These are phyloP conservation scores for Euphorbia tirucalli DNA, from an alignment of 345 rosid genomes.

Conservation along the genomic window DNA sequence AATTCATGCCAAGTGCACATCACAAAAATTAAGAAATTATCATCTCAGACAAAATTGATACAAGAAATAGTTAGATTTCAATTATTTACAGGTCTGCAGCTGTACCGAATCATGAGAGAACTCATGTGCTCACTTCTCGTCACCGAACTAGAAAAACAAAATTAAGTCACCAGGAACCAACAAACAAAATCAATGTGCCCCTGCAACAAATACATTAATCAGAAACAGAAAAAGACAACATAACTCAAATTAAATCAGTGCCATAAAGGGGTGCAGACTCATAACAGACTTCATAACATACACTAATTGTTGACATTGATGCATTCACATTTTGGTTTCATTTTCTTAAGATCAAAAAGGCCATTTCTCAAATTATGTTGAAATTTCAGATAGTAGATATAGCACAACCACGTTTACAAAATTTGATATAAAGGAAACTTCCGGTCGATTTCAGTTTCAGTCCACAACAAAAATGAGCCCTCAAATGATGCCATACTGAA, in stretches of 20 bases:
- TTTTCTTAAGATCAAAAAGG: background rate
- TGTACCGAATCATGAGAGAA: constrained; percentile 10
- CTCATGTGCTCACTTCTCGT: constrained; percentile 4
- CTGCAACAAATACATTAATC: constrained; percentile 24
- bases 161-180: background rate
- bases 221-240: constrained; percentile 5
- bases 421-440: background rate
- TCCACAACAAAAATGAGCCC: background rate
- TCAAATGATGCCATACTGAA: background rate
- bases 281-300: background rate
- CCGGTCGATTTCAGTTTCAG: background rate
- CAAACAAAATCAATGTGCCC: constrained; percentile 21
- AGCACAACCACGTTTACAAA: background rate
- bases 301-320: background rate
- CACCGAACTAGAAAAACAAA: constrained; percentile 7
- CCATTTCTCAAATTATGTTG: background rate
- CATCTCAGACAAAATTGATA: background rate
- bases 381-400: background rate
- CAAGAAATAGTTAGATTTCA: constrained; percentile 15
- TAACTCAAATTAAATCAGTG: background rate
- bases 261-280: background rate
- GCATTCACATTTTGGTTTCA: background rate
- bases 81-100: constrained; percentile 29
- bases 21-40: constrained; percentile 10
- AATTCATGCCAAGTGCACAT: constrained; percentile 20